Base-by-base conservation (phyloP, 192 early-diverging fungal species). In the Paraglomus occultum region DNA sequence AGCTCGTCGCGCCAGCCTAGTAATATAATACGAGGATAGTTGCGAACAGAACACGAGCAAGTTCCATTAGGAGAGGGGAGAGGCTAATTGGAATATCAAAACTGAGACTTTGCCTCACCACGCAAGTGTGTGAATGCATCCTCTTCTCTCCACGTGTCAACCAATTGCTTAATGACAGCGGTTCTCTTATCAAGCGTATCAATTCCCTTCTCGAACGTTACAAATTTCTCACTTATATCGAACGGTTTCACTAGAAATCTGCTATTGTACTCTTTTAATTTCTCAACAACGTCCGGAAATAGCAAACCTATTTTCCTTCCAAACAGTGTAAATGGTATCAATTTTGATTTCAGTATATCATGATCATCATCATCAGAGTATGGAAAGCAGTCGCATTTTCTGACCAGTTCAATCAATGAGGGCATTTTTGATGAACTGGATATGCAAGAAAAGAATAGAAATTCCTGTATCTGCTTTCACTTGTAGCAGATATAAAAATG, bases 1-100 rank as follows among this genome's bases (percentile, higher is more conserved):
- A 93, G 80, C 73, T 96, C 96, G 65, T 88, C 77, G 9, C 96
- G 78, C 96, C 96, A 98, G 2, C 90, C 89, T 68, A 81, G 3
- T 69, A 18, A 74, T 61, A 22, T 10, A 66, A 1, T 72, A 54
- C 15, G 71, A 71, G 10, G 46, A 53, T 12, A 69, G 52, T 1
- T 50, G 4, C 15, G 0, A 44, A 1, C 9, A 10, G 48, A 4
- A 53, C 64, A 44, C 45, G n/a, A 55, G 43, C n/a, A 43, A 31
- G 8, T 20, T 8, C 45, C 8, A 8, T 9, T 14, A 48, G 46
- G 8, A 40, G 4, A 59, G 15, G 14, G 40, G 22, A 43, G 9
- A 39, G 12, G 7, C 22, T 46, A 20, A 22, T 9, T 8, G 4
- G 5, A 52, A 43, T 22, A n/a, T 20, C 53, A 51, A 40, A 40